Evolutionary conservation across 768 basidiomycete genomes (phyloP).

Genomic region (Pleurotus cornucopiae): DNA sequence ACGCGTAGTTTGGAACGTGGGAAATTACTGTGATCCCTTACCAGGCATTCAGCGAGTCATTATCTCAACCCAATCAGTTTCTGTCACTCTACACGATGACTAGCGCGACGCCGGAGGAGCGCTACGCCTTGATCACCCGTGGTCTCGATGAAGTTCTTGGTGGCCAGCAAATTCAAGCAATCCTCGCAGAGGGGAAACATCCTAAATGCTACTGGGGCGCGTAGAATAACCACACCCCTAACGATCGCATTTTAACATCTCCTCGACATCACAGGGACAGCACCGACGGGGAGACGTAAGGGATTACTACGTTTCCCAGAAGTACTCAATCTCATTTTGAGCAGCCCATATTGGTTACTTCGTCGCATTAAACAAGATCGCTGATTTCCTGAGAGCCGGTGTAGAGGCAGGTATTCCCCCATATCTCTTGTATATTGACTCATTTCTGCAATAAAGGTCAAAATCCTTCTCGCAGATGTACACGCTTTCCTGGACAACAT

Average conservation of each 20-base stretch:
- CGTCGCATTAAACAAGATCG: constrained; percentile 90
- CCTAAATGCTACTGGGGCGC: constrained; percentile 92
- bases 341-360: constrained; percentile 97
- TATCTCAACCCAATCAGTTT: too few species aligned
- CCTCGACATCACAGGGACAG: constrained; percentile 58
- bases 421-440: constrained; percentile 3
- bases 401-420: constrained; percentile 56
- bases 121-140: constrained; percentile 81
- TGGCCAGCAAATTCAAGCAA: constrained; percentile 75
- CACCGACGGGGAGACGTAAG: constrained; percentile 92
- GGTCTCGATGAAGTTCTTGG: constrained; percentile 86
- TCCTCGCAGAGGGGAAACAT: constrained; percentile 70
- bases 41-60: too few species aligned
- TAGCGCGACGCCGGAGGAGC: constrained; percentile 35
- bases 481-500: constrained; percentile 98
- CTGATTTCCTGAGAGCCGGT: constrained; percentile 92
- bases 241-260: constrained; percentile 7
- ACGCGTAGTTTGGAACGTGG: too few species aligned
- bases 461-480: constrained; percentile 81
- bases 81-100: constrained; percentile 22
- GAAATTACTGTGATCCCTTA: too few species aligned
- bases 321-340: constrained; percentile 8
- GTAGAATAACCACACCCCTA: constrained; percentile 22
- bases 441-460: constrained; percentile 46
- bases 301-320: constrained; percentile 11